phyloP scores from a whole-genome alignment of 768 basidiomycete genomes.

The Psilocybe tampanensis region DNA sequence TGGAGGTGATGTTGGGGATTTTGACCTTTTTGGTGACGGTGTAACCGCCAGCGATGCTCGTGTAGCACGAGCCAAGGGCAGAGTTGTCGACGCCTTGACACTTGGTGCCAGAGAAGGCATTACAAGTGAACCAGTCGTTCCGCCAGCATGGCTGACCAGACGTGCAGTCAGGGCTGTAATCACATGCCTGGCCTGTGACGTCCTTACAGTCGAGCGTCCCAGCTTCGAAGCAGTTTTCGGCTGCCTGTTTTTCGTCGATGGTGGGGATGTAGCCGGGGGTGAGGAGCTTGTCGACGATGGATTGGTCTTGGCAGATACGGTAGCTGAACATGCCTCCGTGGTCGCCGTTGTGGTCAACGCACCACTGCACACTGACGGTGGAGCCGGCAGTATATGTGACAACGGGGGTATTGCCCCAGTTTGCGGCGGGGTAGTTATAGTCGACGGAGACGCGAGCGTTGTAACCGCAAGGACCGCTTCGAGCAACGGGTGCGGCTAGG shows the following conservation, averaged over 20 bases:
- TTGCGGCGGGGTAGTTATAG: constrained; percentile 4
- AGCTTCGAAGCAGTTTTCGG: constrained; percentile 6
- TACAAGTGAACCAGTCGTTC: constrained; percentile 8
- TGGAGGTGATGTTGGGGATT: constrained; percentile 2
- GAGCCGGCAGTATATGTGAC: constrained; percentile 5
- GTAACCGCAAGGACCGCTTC: constrained; percentile 5
- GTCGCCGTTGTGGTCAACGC: constrained; percentile 8
- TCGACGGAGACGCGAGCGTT: constrained; percentile 6
- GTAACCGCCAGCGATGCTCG: constrained; percentile 4
- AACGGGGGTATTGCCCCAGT: constrained; percentile 7
- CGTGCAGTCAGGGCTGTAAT: constrained; percentile 1
- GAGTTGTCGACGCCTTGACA: constrained; percentile 7
- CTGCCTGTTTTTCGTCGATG: constrained; percentile 1
- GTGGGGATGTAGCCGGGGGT: constrained; percentile 7
- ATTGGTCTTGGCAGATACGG: constrained; percentile 10
- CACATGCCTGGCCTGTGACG: constrained; percentile 1
- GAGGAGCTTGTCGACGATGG: constrained; percentile 3
- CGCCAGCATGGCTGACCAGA: constrained; percentile 4
- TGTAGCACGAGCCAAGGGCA: constrained; percentile 6
- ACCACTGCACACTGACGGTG: constrained; percentile 4
- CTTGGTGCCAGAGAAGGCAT: constrained; percentile 3
- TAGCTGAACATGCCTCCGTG: constrained; percentile 8
- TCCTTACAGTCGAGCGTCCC: constrained; percentile 2
- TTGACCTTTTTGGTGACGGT: constrained; percentile 9
- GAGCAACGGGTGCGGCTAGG: neutral